A percentile compares a stretch with the other conserved stretches of the same genome.
Conservation (phyloP, 495 filamentous ascomycete species). For the Saxophila tyrrhenica region DNA sequence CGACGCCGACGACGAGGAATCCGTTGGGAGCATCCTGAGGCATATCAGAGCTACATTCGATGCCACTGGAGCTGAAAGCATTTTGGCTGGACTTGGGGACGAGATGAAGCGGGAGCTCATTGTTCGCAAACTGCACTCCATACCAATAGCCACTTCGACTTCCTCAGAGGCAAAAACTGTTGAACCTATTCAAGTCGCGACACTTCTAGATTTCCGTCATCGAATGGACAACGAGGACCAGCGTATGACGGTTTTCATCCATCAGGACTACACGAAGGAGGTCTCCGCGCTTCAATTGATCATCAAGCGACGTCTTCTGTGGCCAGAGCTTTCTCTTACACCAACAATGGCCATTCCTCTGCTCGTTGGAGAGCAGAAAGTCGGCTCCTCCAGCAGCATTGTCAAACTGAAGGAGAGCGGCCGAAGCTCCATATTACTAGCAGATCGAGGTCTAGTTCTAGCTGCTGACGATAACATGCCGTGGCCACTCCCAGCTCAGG, state of each 20-base stretch:
- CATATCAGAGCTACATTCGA: constrained; percentile 15
- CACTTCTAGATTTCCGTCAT: neutral
- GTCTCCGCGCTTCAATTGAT: constrained; percentile 1
- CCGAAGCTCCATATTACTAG: neutral
- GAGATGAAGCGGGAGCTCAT: constrained; percentile 11
- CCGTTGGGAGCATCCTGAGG: constrained; percentile 6
- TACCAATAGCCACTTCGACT: neutral
- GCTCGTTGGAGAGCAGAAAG: neutral
- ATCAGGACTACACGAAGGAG: constrained; percentile 3
- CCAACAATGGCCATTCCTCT: constrained; percentile 7
- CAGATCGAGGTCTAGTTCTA: constrained; percentile 1
- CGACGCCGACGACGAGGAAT: constrained; percentile 7
- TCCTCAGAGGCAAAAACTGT: neutral
- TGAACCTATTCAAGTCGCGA: constrained; percentile 1
- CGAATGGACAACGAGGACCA: neutral
- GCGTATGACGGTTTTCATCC: constrained; percentile 12
- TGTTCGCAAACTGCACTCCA: constrained; percentile 15
- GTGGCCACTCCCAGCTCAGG: neutral
- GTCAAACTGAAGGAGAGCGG: neutral
- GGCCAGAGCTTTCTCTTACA: neutral
- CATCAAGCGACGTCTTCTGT: constrained; percentile 9
- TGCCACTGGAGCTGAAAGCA: constrained; percentile 14
- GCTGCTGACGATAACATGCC: neutral
- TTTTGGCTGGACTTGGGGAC: constrained; percentile 9
- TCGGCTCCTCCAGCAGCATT: neutral